Conservation (phyloP, 1,139 yeast species). For the Suhomyces ambrosiae region DNA sequence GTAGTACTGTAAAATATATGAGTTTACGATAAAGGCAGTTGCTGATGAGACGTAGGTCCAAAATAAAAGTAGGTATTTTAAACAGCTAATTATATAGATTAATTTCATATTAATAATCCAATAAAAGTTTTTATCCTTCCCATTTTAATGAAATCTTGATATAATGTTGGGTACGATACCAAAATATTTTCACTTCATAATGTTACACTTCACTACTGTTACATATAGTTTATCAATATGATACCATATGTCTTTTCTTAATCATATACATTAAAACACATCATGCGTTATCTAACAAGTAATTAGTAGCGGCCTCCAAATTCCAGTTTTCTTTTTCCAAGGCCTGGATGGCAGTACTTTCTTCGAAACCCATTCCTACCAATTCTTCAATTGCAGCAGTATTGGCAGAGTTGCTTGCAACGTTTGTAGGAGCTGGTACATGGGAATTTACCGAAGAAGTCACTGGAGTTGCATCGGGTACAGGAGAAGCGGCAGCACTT, state of each 20-base stretch:
- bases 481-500: slow-evolving; percentile 6
- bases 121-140: no score
- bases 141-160: no score
- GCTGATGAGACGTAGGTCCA: no score
- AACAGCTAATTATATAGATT: no score
- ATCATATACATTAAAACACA: slow-evolving; percentile 3
- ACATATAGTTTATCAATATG: no score
- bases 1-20: neutral
- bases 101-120: no score
- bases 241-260: no score
- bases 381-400: slow-evolving; percentile 66
- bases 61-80: no score
- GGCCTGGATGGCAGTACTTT: slow-evolving; percentile 65
- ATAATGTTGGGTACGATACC: no score
- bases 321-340: slow-evolving; percentile 71
- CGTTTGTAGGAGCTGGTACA: no score
- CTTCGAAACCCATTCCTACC: slow-evolving; percentile 86
- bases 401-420: slow-evolving; percentile 4
- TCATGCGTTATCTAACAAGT: slow-evolving; percentile 67
- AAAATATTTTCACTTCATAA: no score
- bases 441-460: slow-evolving; percentile 8
- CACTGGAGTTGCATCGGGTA: slow-evolving; percentile 3
- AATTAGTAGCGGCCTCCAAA: slow-evolving; percentile 82
- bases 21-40: neutral
- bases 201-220: no score